A percentile compares a stretch with the other conserved stretches of the same genome.
Evolutionary conservation across 2,329 filamentous ascomycete genomes (phyloP).

Genomic region (Capronia epimyces): DNA sequence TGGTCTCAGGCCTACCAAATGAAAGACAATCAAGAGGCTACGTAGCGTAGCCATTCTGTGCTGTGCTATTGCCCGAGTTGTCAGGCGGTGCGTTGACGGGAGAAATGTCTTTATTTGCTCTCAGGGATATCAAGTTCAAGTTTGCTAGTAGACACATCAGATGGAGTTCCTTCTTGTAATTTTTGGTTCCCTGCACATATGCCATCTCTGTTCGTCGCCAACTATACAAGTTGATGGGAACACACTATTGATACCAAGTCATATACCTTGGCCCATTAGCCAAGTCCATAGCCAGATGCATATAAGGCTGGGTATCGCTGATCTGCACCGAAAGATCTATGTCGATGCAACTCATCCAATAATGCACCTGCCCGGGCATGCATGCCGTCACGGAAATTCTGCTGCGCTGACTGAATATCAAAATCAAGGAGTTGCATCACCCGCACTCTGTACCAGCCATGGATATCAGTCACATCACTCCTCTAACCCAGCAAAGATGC

Average conservation of each 20-base stretch:
- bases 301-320: not conserved
- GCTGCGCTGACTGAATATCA: not conserved
- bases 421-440: not conserved
- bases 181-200: not conserved
- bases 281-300: not conserved
- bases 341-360: not conserved
- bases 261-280: not conserved
- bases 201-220: not conserved
- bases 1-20: too few species aligned
- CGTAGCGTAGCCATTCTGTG: not conserved
- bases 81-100: not conserved
- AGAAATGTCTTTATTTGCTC: not conserved
- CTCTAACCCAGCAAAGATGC: slow-evolving; percentile 56
- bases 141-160: not conserved
- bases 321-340: not conserved
- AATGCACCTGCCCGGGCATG: not conserved
- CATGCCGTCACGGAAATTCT: not conserved
- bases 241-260: not conserved
- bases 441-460: not conserved
- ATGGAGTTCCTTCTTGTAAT: not conserved
- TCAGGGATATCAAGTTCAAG: not conserved
- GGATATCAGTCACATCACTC: slow-evolving; percentile 26
- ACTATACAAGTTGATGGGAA: not conserved
- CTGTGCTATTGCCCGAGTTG: not conserved
- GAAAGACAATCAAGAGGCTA: not conserved